Evolutionary conservation across 1,284 basidiomycete species (phyloP).

Genomic region (Taiwanofungus camphoratus): DNA sequence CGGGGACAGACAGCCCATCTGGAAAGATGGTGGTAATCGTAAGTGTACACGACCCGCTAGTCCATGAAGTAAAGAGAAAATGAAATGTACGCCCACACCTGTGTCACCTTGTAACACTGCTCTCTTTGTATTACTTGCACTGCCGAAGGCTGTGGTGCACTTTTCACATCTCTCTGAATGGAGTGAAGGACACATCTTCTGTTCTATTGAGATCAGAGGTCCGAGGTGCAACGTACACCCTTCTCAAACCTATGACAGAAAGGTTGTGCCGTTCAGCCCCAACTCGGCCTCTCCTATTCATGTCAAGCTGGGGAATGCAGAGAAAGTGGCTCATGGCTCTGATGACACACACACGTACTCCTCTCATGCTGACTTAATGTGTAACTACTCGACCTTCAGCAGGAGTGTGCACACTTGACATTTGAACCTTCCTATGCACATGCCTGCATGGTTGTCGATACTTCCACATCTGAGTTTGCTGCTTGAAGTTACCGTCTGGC

Average conservation of each 20-base stretch:
- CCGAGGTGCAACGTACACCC: constrained; percentile 6
- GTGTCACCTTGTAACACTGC: constrained; percentile 20
- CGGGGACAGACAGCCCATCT: no score
- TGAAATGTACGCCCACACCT: no score
- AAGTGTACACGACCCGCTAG: no score
- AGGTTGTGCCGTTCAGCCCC: no score
- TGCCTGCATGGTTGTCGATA: constrained; percentile 28
- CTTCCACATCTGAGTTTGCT: constrained; percentile 24
- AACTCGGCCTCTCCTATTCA: no score
- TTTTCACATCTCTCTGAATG: constrained; percentile 29
- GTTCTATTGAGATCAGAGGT: constrained; percentile 17
- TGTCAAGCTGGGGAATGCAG: no score
- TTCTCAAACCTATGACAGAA: constrained; percentile 9
- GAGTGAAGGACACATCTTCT: constrained; percentile 28
- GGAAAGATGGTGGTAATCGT: no score
- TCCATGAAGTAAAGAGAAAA: no score
- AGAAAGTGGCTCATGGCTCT: constrained; percentile 11
- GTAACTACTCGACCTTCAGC: constrained; percentile 16
- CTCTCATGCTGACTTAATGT: constrained; percentile 20
- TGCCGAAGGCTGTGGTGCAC: constrained; percentile 29
- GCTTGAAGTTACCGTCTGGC: constrained; percentile 36
- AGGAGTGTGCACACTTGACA: constrained; percentile 9
- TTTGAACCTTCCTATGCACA: constrained; percentile 22
- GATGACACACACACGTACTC: constrained; percentile 19
- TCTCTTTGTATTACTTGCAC: constrained; percentile 26